Base-by-base conservation (phyloP, 176 grass and related monocot species). In the Cenchrus fungigraminus region DNA sequence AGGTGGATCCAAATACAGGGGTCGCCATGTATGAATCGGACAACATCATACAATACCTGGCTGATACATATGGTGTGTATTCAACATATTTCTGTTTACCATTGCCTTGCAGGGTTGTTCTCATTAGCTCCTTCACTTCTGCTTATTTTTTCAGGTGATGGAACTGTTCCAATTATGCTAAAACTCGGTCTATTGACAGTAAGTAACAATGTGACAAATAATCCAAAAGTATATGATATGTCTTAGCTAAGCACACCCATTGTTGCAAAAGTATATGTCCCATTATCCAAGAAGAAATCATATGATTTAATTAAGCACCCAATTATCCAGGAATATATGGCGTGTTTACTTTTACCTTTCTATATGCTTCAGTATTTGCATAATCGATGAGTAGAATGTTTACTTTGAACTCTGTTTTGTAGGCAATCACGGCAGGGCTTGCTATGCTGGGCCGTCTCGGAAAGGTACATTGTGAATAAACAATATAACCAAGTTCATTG, bases 1-100 rank as follows among this genome's bases (percentile, higher is more conserved):
- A 98, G 97, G 97, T 98, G 59, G 97, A 98, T 70, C 93, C 93
- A 86, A 98, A 98, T 85, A 98, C 89, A 71, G 96, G 91, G 11
- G 81, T 94, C 20, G 43, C 93, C 58, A 98, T 95, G 96, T 98
- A 98, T 86, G 96, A 98, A 80, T 98, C 96, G n/a, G 91, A 98
- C 91, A 88, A 86, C 65, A 98, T 98, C 80, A 92, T 98, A 95
- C 95, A 76, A 84, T 98, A 95, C 44, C 81, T 98, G 31, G 93
- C 88, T 44, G 53, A 94, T 34, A 95, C 88, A 86, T 98, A 98
- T 15, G 96, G 96, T 98, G 47, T 61, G 17, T 69, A 66, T 88
- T 81, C 49, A 12, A 78, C 12, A 47, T 78, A 14, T 44, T 49
- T 65, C 59, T 49, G 64, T 61, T 45, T 15, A 46, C n/a, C 10